Evolutionary conservation across 169 alveolate genomes (phyloP).

Genomic region (Eimeria sp.): DNA sequence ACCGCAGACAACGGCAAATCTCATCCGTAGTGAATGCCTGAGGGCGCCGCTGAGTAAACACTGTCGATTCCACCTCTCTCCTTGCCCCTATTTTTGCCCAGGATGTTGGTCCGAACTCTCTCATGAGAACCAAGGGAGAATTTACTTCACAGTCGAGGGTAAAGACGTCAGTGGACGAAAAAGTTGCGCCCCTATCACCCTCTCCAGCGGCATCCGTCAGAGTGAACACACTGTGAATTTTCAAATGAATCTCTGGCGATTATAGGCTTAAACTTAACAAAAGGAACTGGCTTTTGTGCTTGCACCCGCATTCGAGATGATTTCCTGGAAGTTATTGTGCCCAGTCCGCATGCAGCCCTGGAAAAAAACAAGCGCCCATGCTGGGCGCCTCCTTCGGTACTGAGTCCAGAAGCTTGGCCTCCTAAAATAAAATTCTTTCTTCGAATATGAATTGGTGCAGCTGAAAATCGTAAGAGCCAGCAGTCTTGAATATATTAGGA

Average conservation of each 20-base stretch:
- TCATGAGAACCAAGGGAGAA: not conserved
- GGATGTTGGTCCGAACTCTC: not conserved
- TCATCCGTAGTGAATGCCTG: not conserved
- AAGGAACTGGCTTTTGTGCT: not conserved
- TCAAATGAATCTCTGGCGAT: not conserved
- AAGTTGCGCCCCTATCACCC: not conserved
- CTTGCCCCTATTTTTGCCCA: not conserved
- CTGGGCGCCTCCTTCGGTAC: not conserved
- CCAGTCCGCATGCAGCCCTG: conserved; percentile 64
- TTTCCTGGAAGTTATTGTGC: not conserved
- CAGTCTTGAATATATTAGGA: not conserved
- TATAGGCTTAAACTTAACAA: not conserved
- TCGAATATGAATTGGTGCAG: not conserved
- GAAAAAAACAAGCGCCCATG: not conserved
- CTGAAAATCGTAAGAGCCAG: not conserved
- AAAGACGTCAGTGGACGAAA: not conserved
- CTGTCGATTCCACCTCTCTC: not conserved
- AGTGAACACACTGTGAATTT: not conserved
- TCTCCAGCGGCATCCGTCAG: not conserved
- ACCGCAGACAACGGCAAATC: not conserved
- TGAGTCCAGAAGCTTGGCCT: not conserved
- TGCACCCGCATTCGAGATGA: not conserved
- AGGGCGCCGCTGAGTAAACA: not conserved
- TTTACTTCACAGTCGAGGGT: not conserved
- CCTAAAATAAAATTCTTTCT: not conserved